Evolutionary conservation across 345 rosid species (phyloP).

Genomic region (Adansonia digitata): DNA sequence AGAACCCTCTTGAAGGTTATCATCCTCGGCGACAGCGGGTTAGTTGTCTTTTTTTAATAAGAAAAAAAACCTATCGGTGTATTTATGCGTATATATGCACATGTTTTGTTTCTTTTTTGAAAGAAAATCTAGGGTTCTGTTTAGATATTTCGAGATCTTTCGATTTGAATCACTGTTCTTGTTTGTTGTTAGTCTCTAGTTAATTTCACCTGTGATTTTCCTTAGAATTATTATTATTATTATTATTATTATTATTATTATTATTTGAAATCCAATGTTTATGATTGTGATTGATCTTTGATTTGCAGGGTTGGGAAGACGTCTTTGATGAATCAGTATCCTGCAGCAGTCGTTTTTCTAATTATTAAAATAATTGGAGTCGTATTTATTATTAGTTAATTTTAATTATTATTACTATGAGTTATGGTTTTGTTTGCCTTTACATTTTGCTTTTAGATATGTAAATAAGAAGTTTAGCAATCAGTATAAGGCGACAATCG

Average conservation of each 20-base stretch:
- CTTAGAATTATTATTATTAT: not conserved
- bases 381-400: too few relatives aligned
- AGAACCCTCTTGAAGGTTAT: constrained; percentile 93
- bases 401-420: not conserved
- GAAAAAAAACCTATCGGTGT: not conserved
- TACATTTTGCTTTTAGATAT: constrained; percentile 47
- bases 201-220: not conserved
- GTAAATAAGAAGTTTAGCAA: constrained; percentile 93
- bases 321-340: constrained; percentile 97
- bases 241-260: too few relatives aligned
- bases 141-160: not conserved
- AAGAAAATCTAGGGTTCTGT: constrained; percentile 7
- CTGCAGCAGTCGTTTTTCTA: constrained; percentile 12
- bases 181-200: not conserved
- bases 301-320: constrained; percentile 91
- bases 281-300: constrained; percentile 12
- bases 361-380: not conserved
- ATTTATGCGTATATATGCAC: not conserved
- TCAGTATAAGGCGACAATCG: constrained; percentile 94
- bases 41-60: not conserved
- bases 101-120: not conserved
- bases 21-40: constrained; percentile 99
- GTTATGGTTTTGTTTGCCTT: constrained; percentile 20
- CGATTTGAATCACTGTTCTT: not conserved
- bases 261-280: not conserved